Conservation (phyloP, 1,139 yeast genomes). For the Taphrina betulina region DNA sequence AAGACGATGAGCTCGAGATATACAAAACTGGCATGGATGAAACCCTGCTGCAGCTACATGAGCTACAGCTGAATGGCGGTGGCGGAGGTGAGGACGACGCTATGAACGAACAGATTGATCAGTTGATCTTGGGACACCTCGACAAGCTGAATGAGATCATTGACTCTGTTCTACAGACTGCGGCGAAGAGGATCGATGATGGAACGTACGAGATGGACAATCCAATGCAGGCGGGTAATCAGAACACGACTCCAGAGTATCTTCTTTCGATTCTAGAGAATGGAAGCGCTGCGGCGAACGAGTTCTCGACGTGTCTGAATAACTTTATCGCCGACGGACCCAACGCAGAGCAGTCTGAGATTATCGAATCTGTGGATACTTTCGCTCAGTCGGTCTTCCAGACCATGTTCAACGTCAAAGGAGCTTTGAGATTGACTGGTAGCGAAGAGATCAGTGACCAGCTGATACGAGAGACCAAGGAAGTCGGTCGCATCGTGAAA, state of each 20-base stretch:
- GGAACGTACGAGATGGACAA: constrained; percentile 69
- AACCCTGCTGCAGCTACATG: constrained; percentile 62
- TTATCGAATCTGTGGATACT: constrained; percentile 66
- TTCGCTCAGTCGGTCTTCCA: constrained; percentile 67
- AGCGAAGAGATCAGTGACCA: constrained; percentile 47
- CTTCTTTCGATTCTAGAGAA: constrained; percentile 69
- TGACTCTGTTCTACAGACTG: constrained; percentile 70
- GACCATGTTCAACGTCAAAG: constrained; percentile 68
- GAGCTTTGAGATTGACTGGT: constrained; percentile 58
- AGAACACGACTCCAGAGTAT: constrained; percentile 72
- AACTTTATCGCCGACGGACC: constrained; percentile 76
- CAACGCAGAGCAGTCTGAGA: constrained; percentile 64
- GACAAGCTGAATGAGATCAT: constrained; percentile 58
- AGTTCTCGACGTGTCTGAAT: constrained; percentile 77
- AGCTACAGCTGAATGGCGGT: constrained; percentile 50
- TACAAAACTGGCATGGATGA: constrained; percentile 56
- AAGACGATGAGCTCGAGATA: constrained; percentile 77
- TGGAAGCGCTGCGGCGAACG: constrained; percentile 70
- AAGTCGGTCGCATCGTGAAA: constrained; percentile 52
- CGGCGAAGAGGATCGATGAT: constrained; percentile 71
- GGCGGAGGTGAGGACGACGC: constrained; percentile 54
- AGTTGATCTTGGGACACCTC: constrained; percentile 54
- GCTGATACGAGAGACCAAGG: constrained; percentile 41
- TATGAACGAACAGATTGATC: constrained; percentile 60
- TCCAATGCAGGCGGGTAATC: constrained; percentile 81